These are phyloP conservation scores for Colletotrichum magnum DNA, from an alignment of 2,329 filamentous ascomycete genomes.

Conservation along the genomic window DNA sequence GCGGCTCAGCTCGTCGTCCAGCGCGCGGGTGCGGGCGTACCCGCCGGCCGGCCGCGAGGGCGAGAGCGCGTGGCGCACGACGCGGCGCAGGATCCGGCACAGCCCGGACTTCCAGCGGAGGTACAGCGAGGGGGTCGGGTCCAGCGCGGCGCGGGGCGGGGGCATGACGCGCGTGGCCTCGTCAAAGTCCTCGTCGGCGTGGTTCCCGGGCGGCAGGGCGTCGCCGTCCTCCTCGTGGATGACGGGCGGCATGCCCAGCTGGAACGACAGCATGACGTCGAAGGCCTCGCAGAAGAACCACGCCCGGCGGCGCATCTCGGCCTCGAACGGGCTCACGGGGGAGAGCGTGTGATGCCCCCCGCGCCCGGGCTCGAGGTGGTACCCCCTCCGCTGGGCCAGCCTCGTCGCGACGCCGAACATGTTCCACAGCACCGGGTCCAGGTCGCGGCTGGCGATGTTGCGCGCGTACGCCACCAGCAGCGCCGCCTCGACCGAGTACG, in stretches of 20 bases:
- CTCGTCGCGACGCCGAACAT: slow-evolving; percentile 62
- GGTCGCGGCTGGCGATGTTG: slow-evolving; percentile 56
- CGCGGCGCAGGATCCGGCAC: slow-evolving; percentile 58
- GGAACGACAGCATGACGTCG: slow-evolving; percentile 64
- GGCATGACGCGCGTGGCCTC: slow-evolving; percentile 60
- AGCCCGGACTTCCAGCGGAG: slow-evolving; percentile 60
- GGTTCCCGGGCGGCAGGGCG: slow-evolving; percentile 60
- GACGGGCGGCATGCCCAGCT: slow-evolving; percentile 67
- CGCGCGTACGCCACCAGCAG: slow-evolving; percentile 61
- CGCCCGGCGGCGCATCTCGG: slow-evolving; percentile 64
- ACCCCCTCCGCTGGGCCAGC: slow-evolving; percentile 66
- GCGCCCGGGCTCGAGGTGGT: slow-evolving; percentile 61
- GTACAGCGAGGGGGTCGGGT: slow-evolving; percentile 60
- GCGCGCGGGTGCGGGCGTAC: slow-evolving; percentile 51
- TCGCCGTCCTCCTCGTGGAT: slow-evolving; percentile 63
- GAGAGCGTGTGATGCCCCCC: slow-evolving; percentile 51
- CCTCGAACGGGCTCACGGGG: slow-evolving; percentile 62
- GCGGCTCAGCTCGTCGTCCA: slow-evolving; percentile 57
- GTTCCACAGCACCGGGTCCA: slow-evolving; percentile 62
- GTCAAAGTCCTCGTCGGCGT: slow-evolving; percentile 67
- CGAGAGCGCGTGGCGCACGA: slow-evolving; percentile 58
- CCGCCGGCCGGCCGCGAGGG: slow-evolving; percentile 49
- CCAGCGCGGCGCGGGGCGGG: slow-evolving; percentile 56
- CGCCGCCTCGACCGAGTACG: slow-evolving; percentile 64
- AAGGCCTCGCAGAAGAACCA: slow-evolving; percentile 64